Conservation (phyloP, 2,329 filamentous ascomycete genomes). For the Calonectria crousiana region DNA sequence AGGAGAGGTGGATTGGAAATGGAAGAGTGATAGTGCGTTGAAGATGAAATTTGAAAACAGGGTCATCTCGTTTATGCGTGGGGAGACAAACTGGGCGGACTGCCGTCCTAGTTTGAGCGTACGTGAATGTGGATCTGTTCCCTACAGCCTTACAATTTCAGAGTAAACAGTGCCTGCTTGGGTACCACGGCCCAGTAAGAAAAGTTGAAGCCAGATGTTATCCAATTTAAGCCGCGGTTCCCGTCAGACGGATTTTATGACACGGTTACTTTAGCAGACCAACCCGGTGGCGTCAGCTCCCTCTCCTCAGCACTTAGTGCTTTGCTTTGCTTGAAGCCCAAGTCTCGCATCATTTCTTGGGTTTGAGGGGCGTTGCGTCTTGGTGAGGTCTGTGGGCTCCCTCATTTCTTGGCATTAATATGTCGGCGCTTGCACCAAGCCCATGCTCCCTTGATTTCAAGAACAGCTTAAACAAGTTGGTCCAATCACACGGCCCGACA, state of each 20-base stretch:
- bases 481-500: constrained; percentile 15
- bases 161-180: not conserved
- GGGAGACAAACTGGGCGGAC: not conserved
- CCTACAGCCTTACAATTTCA: not conserved
- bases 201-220: not conserved
- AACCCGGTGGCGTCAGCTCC: not conserved
- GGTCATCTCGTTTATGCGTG: not conserved
- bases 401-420: constrained; percentile 19
- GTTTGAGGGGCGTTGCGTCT: not conserved
- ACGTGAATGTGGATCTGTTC: not conserved
- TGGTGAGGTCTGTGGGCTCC: constrained; percentile 5
- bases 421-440: constrained; percentile 25
- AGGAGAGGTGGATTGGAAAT: not conserved
- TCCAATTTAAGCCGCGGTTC: not conserved
- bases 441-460: not conserved
- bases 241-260: not conserved
- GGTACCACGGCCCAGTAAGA: not conserved
- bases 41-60: not conserved
- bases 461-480: not conserved
- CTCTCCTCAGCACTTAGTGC: not conserved
- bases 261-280: not conserved
- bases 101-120: not conserved
- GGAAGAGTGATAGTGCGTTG: not conserved
- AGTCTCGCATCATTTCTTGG: not conserved
- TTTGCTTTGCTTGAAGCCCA: not conserved